These are phyloP conservation scores for Tillandsia fasciculata DNA, from an alignment of 176 grass and related monocot genomes.

Conservation along the genomic window DNA sequence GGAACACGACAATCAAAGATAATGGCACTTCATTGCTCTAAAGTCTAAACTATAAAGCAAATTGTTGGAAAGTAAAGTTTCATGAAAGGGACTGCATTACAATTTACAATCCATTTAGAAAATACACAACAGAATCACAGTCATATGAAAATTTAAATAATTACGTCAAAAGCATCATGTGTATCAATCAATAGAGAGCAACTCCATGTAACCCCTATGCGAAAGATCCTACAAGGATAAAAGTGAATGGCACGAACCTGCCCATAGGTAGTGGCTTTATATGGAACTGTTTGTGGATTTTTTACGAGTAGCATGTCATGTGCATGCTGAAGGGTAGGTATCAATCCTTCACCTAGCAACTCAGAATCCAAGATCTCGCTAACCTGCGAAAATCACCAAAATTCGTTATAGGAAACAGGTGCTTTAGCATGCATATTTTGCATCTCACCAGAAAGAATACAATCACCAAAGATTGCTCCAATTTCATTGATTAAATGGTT, in stretches of 20 bases:
- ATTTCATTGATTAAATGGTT: too few species aligned
- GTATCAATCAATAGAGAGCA: too few species aligned
- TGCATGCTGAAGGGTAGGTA: conserved; percentile 88
- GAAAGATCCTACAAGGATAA: background rate
- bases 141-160: too few species aligned
- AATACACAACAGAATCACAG: too few species aligned
- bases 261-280: conserved; percentile 66
- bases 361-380: conserved; percentile 96
- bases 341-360: conserved; percentile 91
- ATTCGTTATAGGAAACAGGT: background rate
- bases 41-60: too few species aligned
- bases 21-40: too few species aligned
- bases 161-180: too few species aligned
- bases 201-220: too few species aligned
- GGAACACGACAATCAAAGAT: too few species aligned
- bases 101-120: too few species aligned
- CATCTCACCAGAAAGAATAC: background rate
- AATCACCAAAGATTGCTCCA: background rate
- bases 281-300: conserved; percentile 65
- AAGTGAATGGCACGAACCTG: conserved; percentile 27
- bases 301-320: conserved; percentile 65
- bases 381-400: conserved; percentile 39
- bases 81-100: too few species aligned
- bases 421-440: background rate
- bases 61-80: too few species aligned